Conservation (phyloP, 2,329 filamentous ascomycete species). For the Stagonosporopsis cucurbitacearum region DNA sequence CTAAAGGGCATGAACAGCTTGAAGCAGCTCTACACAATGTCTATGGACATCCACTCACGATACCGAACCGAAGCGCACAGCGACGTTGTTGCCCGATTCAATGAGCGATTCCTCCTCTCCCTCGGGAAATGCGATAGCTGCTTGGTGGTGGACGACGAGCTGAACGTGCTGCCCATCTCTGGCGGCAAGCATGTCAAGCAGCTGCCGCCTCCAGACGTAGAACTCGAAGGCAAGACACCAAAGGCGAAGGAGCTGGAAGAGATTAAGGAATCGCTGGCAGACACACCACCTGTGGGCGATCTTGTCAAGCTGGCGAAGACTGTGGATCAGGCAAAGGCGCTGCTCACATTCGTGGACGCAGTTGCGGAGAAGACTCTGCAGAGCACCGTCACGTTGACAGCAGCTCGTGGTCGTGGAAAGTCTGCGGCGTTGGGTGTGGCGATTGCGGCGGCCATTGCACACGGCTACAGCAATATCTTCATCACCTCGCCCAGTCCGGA, state of each 20-base stretch:
- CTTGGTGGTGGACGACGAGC: conserved; percentile 94
- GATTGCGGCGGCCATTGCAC: conserved; percentile 89
- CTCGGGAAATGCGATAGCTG: conserved; percentile 94
- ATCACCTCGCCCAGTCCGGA: conserved; percentile 97
- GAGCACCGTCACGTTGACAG: conserved; percentile 92
- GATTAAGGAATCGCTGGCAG: conserved; percentile 86
- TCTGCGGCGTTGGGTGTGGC: conserved; percentile 95
- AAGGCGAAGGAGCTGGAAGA: conserved; percentile 77
- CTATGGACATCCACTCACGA: conserved; percentile 96
- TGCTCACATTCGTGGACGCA: conserved; percentile 95
- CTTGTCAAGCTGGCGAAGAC: conserved; percentile 86
- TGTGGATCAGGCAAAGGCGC: conserved; percentile 92
- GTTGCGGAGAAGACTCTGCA: conserved; percentile 95
- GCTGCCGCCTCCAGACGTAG: conserved; percentile 76
- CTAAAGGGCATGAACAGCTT: conserved; percentile 96
- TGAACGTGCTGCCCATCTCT: conserved; percentile 96
- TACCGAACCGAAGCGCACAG: conserved; percentile 96
- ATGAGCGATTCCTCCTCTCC: conserved; percentile 95
- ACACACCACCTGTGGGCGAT: conserved; percentile 84
- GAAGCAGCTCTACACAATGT: conserved; percentile 95
- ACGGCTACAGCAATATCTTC: conserved; percentile 99
- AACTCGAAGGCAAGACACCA: conserved; percentile 73
- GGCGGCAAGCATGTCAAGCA: conserved; percentile 89
- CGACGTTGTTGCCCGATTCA: conserved; percentile 94
- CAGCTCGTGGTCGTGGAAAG: conserved; percentile 93